A percentile compares a stretch with the other conserved stretches of the same genome.
Evolutionary conservation across 2,329 filamentous ascomycete genomes (phyloP).

Genomic region (Alternaria triticina): DNA sequence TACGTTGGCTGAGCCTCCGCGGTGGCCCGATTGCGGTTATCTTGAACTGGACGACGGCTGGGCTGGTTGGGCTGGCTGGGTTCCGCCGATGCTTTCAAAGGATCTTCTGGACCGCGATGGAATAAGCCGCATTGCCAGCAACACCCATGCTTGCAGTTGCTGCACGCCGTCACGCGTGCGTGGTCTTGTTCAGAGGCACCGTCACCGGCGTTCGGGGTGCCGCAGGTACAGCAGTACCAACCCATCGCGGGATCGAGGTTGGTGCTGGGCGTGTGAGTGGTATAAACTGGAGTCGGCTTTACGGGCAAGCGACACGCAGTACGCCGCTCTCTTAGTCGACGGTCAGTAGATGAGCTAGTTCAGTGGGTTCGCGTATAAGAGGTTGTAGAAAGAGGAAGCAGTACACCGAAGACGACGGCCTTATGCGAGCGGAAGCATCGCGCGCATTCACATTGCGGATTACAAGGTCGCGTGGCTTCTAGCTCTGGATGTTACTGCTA

Average conservation of each 20-base stretch:
- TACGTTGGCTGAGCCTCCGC: background rate
- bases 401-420: background rate
- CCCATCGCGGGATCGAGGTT: background rate
- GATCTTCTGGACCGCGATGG: accelerated
- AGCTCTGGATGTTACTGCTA: background rate
- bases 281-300: background rate
- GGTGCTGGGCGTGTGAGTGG: background rate
- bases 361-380: background rate
- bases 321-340: background rate
- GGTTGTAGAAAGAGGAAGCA: background rate
- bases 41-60: background rate
- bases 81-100: background rate
- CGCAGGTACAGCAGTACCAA: background rate
- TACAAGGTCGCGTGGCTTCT: background rate
- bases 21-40: accelerated
- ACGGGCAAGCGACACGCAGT: background rate
- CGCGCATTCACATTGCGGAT: background rate
- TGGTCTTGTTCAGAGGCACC: background rate
- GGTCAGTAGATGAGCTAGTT: background rate
- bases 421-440: background rate
- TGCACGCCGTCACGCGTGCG: background rate
- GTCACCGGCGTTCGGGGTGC: background rate
- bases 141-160: background rate
- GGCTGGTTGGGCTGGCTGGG: no score
- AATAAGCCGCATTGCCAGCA: background rate